These are phyloP conservation scores for Saksenaea vasiformis DNA, from an alignment of 371 early-diverging fungal genomes.

Conservation along the genomic window DNA sequence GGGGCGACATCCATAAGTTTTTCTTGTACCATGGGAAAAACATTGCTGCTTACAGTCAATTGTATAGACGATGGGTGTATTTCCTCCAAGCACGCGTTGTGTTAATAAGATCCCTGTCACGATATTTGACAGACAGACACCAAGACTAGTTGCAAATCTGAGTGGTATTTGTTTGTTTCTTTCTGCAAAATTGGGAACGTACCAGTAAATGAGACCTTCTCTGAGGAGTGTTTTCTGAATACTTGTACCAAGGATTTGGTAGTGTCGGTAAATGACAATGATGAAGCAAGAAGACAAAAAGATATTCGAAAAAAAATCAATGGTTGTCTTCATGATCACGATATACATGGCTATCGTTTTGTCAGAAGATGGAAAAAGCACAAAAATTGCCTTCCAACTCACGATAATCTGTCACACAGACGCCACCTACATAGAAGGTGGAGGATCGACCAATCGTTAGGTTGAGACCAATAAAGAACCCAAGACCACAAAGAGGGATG, in stretches of 20 bases:
- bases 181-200: neutral
- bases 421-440: constrained; percentile 13
- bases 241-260: constrained; percentile 36
- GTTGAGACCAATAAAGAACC: constrained; percentile 37
- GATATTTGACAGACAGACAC: constrained; percentile 49
- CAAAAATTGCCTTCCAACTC: constrained; percentile 9
- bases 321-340: constrained; percentile 35
- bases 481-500: constrained; percentile 32
- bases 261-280: constrained; percentile 46
- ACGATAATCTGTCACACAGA: constrained; percentile 41
- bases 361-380: constrained; percentile 2
- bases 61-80: constrained; percentile 45
- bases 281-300: constrained; percentile 46
- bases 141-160: constrained; percentile 30
- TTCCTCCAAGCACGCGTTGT: constrained; percentile 34
- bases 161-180: neutral
- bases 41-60: constrained; percentile 40
- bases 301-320: constrained; percentile 44
- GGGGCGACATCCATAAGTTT: neutral
- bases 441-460: constrained; percentile 35
- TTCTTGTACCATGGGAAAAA: neutral
- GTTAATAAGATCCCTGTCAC: constrained; percentile 40
- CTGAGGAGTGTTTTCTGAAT: constrained; percentile 38
- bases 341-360: constrained; percentile 36
- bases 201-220: constrained; percentile 49